Percentiles rank a stretch among this genome's conserved stretches.
phyloP scores from a whole-genome alignment of 2,329 filamentous ascomycete genomes.

The Thelonectria discophora region DNA sequence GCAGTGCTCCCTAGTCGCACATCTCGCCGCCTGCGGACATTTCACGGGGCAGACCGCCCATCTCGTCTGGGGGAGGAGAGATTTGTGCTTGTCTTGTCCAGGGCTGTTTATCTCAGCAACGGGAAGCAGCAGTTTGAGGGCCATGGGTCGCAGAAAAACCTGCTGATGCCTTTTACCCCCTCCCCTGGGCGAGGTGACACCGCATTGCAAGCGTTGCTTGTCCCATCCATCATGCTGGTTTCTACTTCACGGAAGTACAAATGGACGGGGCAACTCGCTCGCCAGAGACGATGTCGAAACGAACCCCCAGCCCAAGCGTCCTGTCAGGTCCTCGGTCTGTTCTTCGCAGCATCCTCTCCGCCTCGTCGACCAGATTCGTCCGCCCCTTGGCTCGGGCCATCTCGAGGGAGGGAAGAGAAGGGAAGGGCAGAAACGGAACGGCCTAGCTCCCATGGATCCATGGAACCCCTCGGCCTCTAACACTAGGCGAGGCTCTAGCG shows the following conservation, averaged over 20 bases:
- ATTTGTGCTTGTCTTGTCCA: not conserved
- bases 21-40: conserved; percentile 22
- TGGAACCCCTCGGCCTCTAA: conserved; percentile 15
- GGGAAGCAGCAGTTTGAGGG: too few relatives aligned
- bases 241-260: not conserved
- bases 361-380: not conserved
- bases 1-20: conserved; percentile 2
- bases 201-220: not conserved
- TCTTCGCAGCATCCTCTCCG: not conserved
- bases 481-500: conserved; percentile 1
- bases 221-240: conserved; percentile 16
- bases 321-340: not conserved
- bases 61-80: not conserved
- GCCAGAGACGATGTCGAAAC: conserved; percentile 24
- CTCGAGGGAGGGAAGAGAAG: not conserved
- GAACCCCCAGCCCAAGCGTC: conserved; percentile 31
- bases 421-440: conserved; percentile 17
- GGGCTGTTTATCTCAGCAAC: too few relatives aligned
- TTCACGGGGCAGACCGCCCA: conserved; percentile 20
- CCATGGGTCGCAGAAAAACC: too few relatives aligned
- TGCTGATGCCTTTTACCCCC: too few relatives aligned
- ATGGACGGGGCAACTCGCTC: not conserved
- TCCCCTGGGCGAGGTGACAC: too few relatives aligned
- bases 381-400: conserved; percentile 1
- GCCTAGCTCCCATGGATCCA: conserved; percentile 21